phyloP scores from a whole-genome alignment of 2,329 filamentous ascomycete species.

The Cordyceps cicadae region DNA sequence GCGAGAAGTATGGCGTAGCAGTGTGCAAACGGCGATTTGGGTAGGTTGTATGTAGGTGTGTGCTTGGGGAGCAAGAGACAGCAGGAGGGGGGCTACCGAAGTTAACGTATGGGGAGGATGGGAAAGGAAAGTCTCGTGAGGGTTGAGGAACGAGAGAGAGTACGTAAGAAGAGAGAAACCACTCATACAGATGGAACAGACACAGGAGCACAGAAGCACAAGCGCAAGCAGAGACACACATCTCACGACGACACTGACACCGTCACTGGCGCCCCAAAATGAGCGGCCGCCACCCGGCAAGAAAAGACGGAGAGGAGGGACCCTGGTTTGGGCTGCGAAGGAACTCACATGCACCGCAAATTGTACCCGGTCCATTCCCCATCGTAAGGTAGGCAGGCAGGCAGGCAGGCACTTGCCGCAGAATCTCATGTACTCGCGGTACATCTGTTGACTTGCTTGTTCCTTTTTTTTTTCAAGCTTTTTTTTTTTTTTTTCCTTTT shows the following conservation, averaged over 20 bases:
- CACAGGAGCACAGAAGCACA: not conserved
- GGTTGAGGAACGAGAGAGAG: not conserved
- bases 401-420: not conserved
- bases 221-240: not conserved
- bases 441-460: not conserved
- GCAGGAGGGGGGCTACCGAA: not conserved
- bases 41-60: not conserved
- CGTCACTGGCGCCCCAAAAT: not conserved
- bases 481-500: not conserved
- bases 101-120: not conserved
- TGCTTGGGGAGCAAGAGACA: not conserved
- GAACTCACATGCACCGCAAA: not conserved
- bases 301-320: not conserved
- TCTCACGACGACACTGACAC: conserved; percentile 1
- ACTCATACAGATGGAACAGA: not conserved
- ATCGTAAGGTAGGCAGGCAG: not conserved
- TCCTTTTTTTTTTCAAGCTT: not conserved
- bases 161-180: not conserved
- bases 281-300: not conserved
- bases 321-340: conserved; percentile 4
- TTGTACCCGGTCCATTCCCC: not conserved
- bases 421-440: not conserved
- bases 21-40: not conserved
- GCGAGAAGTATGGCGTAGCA: not conserved
- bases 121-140: not conserved